Base-by-base conservation (phyloP, 1,284 basidiomycete genomes). In the Cystobasidium slooffiae region DNA sequence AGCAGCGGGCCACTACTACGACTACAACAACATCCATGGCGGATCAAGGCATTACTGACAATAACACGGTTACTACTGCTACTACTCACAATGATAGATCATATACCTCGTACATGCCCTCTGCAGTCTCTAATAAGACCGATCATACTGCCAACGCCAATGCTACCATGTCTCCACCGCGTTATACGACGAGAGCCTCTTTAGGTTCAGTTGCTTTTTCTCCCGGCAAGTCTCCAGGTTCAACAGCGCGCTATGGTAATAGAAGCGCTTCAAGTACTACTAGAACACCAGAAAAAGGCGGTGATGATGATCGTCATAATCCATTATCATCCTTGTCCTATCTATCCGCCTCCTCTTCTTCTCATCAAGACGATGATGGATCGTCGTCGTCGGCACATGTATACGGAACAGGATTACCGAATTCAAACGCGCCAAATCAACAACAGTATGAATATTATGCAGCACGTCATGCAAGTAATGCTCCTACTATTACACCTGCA, bases 161-260 rank as follows among this genome's bases (percentile, higher is more conserved):
- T 20, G 22, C 41, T 43, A 6, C 46, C 37, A 49, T 55, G n/a
- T 73, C 70, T 44, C 70, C 70, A 41, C 70, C 70, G 16, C 62
- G 62, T 7, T 73, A 73, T 39, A 9, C 62, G 22, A 66, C 70
- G 6, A 62, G 70, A 44, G 44, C 20, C 14, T 64, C 59, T 14
- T 39, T 65, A 18, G 70, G 70, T 24, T 56, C 51, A 24, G 63
- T 73, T 20, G 70, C 70, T 37, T 62, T 72, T 37, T 51, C 59
- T 1, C 69, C 69, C 14, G 66, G 66, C 6, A 46, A 51, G 18
- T 46, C 53, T 58, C 53, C 66, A n/a, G 52, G 37, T 12, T 66
- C 64, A 14, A 43, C 47, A 24, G n/a, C 56, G 39, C 61, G 61
- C 20, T 31, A 31, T 31, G 31, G 31, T 31, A 31, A 31, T 31